Evolutionary conservation across 2,329 filamentous ascomycete genomes (phyloP).

Genomic region (Nannizziopsis barbatae): DNA sequence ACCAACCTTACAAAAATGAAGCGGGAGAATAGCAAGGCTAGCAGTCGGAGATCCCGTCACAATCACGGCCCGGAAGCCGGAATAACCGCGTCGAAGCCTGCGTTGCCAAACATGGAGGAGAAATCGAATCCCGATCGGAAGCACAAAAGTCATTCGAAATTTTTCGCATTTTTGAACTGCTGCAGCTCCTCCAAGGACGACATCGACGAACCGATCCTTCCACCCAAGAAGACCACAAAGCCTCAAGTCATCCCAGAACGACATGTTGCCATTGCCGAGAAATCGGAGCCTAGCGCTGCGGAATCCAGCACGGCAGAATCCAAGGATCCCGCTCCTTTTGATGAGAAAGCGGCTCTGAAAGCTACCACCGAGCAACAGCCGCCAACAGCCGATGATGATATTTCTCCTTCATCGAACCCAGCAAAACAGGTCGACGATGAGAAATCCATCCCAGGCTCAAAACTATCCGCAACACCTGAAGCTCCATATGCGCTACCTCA

Average conservation of each 20-base stretch:
- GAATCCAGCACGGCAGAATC: conserved; percentile 34
- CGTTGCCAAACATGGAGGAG: conserved; percentile 25
- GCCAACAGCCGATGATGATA: conserved; percentile 13
- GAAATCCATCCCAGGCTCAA: neutral
- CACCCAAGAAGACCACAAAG: conserved; percentile 38
- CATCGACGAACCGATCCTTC: conserved; percentile 32
- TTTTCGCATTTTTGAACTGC: conserved; percentile 40
- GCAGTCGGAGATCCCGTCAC: conserved; percentile 38
- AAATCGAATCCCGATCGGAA: conserved; percentile 31
- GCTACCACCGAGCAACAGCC: conserved; percentile 23
- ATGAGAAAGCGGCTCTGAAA: conserved; percentile 30
- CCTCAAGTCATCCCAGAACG: conserved; percentile 28
- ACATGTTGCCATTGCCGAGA: conserved; percentile 26
- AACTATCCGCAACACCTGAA: neutral
- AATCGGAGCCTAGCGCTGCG: conserved; percentile 28
- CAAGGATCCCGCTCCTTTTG: conserved; percentile 27
- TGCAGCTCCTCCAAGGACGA: conserved; percentile 39
- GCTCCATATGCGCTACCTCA: neutral
- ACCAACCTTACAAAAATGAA: conserved; percentile 33
- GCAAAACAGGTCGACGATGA: neutral
- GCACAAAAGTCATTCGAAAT: conserved; percentile 29
- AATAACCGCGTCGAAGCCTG: conserved; percentile 17
- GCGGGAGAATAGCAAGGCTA: conserved; percentile 55
- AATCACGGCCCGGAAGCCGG: conserved; percentile 23
- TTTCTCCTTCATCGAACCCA: neutral